Base-by-base conservation (phyloP, 495 filamentous ascomycete genomes). In the Hyaloscypha finlandica region DNA sequence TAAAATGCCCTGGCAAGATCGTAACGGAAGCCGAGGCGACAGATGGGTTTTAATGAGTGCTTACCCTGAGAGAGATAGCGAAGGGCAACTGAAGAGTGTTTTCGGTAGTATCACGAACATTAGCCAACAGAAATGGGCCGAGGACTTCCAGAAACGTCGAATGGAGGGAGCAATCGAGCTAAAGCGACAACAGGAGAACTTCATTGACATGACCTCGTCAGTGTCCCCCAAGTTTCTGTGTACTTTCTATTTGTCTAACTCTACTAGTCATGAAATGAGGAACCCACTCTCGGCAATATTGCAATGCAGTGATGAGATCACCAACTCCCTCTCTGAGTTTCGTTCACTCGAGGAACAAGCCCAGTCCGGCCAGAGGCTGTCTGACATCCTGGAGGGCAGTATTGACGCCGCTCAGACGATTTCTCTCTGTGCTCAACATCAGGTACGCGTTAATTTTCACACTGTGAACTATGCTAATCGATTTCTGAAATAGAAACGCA, bases 341-440 rank as follows among this genome's bases (percentile, higher is more conserved):
- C 76, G 73, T 64, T 31, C 65, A 16, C 48, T 25, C 5, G 70
- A 73, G 2, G 68, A 63, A 59, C 68, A 42, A 39, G 20, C 31
- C 30, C 66, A 68, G 30, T 68, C 79, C 57, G 19, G 33, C 54
- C 61, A 77, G 57, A 67, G 57, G 30, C 56, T 74, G 51, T 69
- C 61, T 42, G 70, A 69, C 35, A 69, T 79, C 25, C 39, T 91
- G 1, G 81, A 85, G 16, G 83, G 81, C 63, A 88, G 84, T 70
- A 80, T 92, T 30, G 89, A 94, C 73, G 91, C 93, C 1, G 87
- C 91, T 14, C 90, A 92, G 64, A 96, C 91, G 32, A 96, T 97
- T 68, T 85, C 85, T 19, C 84, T 94, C 8, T 97, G 92, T 73
- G 87, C 91, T 14, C 86, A 86, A 63, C 92, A 96, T 74, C 92